Evolutionary conservation across 2,329 filamentous ascomycete genomes (phyloP), one percentile per base, ranked within the genome.

Genomic region (Aspergillus spinulosporus): DNA sequence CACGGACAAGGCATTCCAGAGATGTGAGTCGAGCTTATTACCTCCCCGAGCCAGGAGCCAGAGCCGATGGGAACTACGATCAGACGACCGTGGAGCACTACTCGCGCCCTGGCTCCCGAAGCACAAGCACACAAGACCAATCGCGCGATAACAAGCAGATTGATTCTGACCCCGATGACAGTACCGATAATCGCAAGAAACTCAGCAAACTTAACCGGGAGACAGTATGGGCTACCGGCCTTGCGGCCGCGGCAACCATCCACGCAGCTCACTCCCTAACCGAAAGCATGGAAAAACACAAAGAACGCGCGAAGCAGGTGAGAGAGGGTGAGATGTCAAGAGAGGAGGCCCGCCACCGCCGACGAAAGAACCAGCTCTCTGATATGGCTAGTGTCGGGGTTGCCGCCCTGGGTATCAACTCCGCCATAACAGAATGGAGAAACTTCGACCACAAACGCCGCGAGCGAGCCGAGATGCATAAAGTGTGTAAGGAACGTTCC

Each of bases 241-340:
- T 88, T 57, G 86, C 86, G 52, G 85, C 84, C 56, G 81, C 88
- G 57, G 86, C 86, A 37, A 88, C 86, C 29, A 87, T 88, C 60
- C 85, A 88, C 72, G 86, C 86, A 26, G 86, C 84, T 11, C 85
- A 88, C 68, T 82, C 80, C 59, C 78, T 88, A 53, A 85, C 87
- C 72, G 78, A 81, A 60, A 83, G 81, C 65, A 81, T 87, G 75
- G 83, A 86, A 63, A 84, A 85, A 58, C 82, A 84, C 55, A 81
- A 88, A 60, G 80, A 84, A 62, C 78, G 85, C 48, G 78, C 80
- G 66, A 79, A 82, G 64, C 75, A 83, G 52, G 78, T 88, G n/a
- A 74, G 78, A 31, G 82, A 87, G 61, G 86, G 85, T 47, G 81
- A 86, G 64, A 87, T 88, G 73, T 77, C 80, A 3, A 75, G 79